Percentiles rank a stretch among this genome's conserved stretches.
Evolutionary conservation across 2,329 filamentous ascomycete genomes (phyloP).

Genomic region (Fusarium transvaalense): DNA sequence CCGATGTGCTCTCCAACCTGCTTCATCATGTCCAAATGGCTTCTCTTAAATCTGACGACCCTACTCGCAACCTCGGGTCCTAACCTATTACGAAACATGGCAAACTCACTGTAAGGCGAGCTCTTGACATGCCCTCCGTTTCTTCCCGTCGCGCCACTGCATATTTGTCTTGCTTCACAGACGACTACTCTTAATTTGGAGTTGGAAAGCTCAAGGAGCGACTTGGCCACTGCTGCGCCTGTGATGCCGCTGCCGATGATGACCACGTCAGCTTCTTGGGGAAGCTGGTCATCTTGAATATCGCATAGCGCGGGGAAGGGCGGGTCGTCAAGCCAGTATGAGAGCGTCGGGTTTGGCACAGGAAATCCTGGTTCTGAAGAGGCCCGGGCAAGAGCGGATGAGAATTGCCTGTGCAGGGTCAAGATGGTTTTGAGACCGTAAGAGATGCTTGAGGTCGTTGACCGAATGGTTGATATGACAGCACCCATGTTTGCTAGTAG

Average conservation of each 20-base stretch:
- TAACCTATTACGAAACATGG: conserved; percentile 48
- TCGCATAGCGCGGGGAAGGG: conserved; percentile 58
- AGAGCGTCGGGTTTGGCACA: conserved; percentile 55
- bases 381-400: conserved; percentile 49
- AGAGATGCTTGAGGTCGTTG: conserved; percentile 41
- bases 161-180: conserved; percentile 63
- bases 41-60: conserved; percentile 59
- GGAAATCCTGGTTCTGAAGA: conserved; percentile 57
- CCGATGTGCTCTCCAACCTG: conserved; percentile 55
- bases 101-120: conserved; percentile 59
- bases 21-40: conserved; percentile 56
- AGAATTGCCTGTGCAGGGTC: conserved; percentile 47
- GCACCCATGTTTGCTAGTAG: conserved; percentile 49
- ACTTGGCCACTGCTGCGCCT: conserved; percentile 52
- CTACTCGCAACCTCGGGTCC: conserved; percentile 55
- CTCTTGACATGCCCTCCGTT: conserved; percentile 66
- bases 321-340: conserved; percentile 62
- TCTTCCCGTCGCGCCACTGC: conserved; percentile 65
- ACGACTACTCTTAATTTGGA: conserved; percentile 54
- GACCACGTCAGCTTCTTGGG: conserved; percentile 59
- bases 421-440: conserved; percentile 46
- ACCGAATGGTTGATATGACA: conserved; percentile 49
- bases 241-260: conserved; percentile 69
- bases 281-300: conserved; percentile 50
- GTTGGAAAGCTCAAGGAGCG: conserved; percentile 47